These are phyloP conservation scores for Pichia thaimueangensis DNA, from an alignment of 805 yeast species.

Conservation along the genomic window DNA sequence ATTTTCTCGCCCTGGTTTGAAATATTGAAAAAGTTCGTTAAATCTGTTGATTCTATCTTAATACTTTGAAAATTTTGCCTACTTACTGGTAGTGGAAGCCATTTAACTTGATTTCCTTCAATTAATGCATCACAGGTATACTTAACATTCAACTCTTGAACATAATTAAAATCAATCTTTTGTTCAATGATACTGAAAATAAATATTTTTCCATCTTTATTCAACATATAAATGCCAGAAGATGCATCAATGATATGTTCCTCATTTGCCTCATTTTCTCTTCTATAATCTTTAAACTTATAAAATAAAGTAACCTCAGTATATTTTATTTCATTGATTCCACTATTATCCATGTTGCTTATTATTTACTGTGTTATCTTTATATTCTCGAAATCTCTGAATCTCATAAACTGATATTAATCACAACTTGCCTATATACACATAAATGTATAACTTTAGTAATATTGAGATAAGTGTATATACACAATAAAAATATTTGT, in stretches of 20 bases:
- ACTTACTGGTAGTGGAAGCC: background rate
- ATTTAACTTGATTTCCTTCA: background rate
- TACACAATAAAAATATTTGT: no score
- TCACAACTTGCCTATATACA: no score
- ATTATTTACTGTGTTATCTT: no score
- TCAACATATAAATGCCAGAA: constrained; percentile 3
- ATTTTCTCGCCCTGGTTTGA: background rate
- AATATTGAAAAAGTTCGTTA: background rate
- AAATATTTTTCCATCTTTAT: background rate
- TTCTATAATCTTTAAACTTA: background rate
- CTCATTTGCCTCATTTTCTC: background rate
- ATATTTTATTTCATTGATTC: no score
- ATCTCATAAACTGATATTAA: no score
- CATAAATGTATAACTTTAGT: no score
- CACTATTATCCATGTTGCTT: no score
- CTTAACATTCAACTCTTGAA: background rate
- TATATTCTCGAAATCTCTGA: no score
- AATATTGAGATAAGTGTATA: no score
- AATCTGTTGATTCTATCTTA: background rate
- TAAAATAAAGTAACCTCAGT: background rate
- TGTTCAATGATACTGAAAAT: constrained; percentile 1
- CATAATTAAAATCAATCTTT: no score
- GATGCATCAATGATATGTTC: background rate
- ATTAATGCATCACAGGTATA: constrained; percentile 5
- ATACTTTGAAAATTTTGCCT: background rate